These are phyloP conservation scores for Phytophthora rubi DNA, from an alignment of 352 stramenopile genomes.

Conservation along the genomic window DNA sequence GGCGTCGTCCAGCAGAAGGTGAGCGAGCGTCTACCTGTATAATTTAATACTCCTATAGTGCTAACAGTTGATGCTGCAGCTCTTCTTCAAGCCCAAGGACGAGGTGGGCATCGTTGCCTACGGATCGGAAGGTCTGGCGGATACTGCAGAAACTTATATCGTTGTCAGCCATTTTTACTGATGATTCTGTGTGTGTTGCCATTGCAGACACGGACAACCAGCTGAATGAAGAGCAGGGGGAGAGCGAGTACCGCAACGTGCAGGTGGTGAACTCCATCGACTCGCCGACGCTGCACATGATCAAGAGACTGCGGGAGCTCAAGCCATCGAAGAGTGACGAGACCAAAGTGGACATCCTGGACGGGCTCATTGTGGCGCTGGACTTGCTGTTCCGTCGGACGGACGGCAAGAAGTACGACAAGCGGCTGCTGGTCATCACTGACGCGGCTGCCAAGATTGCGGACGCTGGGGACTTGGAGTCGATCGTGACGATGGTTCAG, in stretches of 20 bases:
- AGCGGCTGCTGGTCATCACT: constrained; percentile 78
- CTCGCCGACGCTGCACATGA: constrained; percentile 66
- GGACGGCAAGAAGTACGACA: constrained; percentile 82
- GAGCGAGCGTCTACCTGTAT: not conserved
- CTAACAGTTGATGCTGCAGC: constrained; percentile 26
- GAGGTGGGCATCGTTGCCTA: constrained; percentile 83
- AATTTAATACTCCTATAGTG: not conserved
- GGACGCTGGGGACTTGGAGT: constrained; percentile 67
- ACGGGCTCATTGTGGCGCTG: constrained; percentile 83
- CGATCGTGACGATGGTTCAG: constrained; percentile 77
- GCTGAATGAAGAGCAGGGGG: constrained; percentile 73
- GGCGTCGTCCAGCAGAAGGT: constrained; percentile 78
- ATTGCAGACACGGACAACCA: constrained; percentile 76
- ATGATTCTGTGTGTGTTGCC: not conserved
- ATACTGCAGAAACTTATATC: not conserved
- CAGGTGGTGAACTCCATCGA: constrained; percentile 67
- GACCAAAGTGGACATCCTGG: constrained; percentile 73
- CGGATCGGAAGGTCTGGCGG: constrained; percentile 51
- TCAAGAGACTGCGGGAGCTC: constrained; percentile 55
- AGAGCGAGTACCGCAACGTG: constrained; percentile 68
- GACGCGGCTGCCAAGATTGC: constrained; percentile 69
- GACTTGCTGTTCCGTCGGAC: constrained; percentile 80
- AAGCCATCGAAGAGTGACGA: constrained; percentile 27
- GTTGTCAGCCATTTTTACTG: not conserved
- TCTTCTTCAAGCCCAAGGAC: constrained; percentile 85